Evolutionary conservation across 306 rosid species (phyloP).

Genomic region (Corylus americana): DNA sequence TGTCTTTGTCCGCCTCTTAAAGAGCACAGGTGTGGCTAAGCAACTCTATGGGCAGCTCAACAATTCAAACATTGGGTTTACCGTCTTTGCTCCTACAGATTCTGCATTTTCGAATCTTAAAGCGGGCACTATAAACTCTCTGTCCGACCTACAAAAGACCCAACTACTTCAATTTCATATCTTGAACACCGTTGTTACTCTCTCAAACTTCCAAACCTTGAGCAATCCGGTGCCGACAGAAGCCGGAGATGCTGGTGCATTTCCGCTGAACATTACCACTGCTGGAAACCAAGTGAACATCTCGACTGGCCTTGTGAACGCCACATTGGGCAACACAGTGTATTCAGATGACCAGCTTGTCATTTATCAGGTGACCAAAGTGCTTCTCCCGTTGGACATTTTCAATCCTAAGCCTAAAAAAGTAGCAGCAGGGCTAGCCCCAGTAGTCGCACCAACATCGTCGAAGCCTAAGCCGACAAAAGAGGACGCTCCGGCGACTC

Average conservation of each 20-base stretch:
- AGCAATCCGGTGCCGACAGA: slow-evolving; percentile 47
- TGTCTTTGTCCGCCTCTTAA: slow-evolving; percentile 37
- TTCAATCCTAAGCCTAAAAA: slow-evolving; percentile 32
- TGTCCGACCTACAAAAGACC: slow-evolving; percentile 31
- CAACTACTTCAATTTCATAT: slow-evolving; percentile 42
- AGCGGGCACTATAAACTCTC: slow-evolving; percentile 39
- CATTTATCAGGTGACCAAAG: slow-evolving; percentile 32
- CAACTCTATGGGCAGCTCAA: slow-evolving; percentile 40
- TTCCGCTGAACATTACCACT: slow-evolving; percentile 36
- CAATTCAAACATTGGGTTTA: slow-evolving; percentile 29
- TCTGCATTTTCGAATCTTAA: slow-evolving; percentile 38
- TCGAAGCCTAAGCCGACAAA: background rate
- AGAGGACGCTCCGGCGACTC: background rate
- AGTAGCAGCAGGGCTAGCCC: slow-evolving; percentile 1
- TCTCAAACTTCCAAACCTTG: slow-evolving; percentile 39
- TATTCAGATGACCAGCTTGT: slow-evolving; percentile 40
- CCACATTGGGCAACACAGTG: slow-evolving; percentile 33
- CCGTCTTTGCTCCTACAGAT: slow-evolving; percentile 40
- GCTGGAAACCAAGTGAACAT: slow-evolving; percentile 37
- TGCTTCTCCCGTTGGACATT: slow-evolving; percentile 37
- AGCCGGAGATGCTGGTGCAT: slow-evolving; percentile 35
- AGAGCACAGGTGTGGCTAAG: slow-evolving; percentile 26
- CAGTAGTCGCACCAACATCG: background rate
- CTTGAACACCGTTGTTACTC: slow-evolving; percentile 20
- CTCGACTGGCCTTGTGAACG: slow-evolving; percentile 41